These are phyloP conservation scores for Vigna nakashimae DNA, from an alignment of 306 rosid species.

Conservation along the genomic window DNA sequence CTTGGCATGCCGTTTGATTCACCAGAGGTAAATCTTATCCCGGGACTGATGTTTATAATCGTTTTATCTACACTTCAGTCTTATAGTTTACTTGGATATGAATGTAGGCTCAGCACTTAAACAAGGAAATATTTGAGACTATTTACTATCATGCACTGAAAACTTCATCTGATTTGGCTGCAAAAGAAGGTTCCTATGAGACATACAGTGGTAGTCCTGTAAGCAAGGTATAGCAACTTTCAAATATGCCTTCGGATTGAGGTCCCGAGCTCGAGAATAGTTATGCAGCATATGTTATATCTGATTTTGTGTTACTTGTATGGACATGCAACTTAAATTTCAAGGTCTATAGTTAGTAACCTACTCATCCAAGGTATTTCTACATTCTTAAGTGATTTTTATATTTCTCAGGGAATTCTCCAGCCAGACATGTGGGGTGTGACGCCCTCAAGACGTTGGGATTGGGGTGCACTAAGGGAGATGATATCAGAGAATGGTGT, in stretches of 20 bases:
- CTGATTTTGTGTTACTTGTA: not conserved
- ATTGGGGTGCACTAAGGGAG: slow-evolving; percentile 66
- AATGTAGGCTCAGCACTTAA: slow-evolving; percentile 18
- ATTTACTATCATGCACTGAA: slow-evolving; percentile 19
- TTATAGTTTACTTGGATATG: not conserved
- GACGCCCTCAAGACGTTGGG: slow-evolving; percentile 73
- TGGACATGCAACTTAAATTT: not conserved
- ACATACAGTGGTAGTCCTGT: slow-evolving; percentile 29
- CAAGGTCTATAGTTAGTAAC: not conserved
- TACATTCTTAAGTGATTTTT: slow-evolving; percentile 20
- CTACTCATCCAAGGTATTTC: not conserved
- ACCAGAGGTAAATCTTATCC: slow-evolving; percentile 32
- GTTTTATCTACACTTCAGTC: not conserved
- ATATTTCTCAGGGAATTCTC: slow-evolving; percentile 67
- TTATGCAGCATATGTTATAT: not conserved
- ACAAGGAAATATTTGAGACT: slow-evolving; percentile 25
- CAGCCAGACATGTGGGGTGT: slow-evolving; percentile 91
- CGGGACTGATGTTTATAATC: not conserved
- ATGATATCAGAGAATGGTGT: slow-evolving; percentile 64
- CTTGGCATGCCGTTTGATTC: slow-evolving; percentile 97
- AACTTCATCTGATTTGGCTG: slow-evolving; percentile 5
- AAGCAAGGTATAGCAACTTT: slow-evolving; percentile 67
- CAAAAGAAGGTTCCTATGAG: slow-evolving; percentile 12
- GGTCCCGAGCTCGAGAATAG: not conserved
- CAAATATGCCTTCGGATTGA: not conserved